Base-by-base conservation (phyloP, 208 protist species). In the Trypanosoma vivax region DNA sequence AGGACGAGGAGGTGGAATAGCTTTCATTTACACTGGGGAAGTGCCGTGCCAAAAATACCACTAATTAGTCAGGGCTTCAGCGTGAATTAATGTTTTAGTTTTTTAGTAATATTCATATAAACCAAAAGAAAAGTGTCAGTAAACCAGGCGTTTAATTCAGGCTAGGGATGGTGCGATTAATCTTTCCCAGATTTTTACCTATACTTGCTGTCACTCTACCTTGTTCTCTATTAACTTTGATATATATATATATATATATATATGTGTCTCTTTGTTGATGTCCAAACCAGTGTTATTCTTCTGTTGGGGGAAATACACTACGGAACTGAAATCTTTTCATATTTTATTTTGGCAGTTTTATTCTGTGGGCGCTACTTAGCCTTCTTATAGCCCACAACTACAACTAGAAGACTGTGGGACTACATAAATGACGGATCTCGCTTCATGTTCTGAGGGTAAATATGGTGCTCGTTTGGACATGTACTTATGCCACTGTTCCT, bases 401-500 rank as follows among this genome's bases (percentile, higher is more conserved):
- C 40, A 39, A 14, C 2, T 16, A 29, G 1, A 41, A 56, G 13
- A 18, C n/a, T n/a, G n/a, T n/a, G 30, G 9, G 3, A n/a, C 30
- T 19, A 18, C 18, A 34, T 42, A 13, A 13, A 60, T 54, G 38
- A 27, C 34, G 16, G 34, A 34, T 27, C 2, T 2, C 5, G 38
- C 50, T 41, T 63, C 63, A 30, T 33, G 39, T n/a, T 48, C 60
- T 40, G 72, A 88, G 33, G 47, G 66, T 4, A 94, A 81, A 45
- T 94, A 89, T 64, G 86, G 86, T 11, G 64, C 71, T 9, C 67
- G 71, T 29, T 53, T 95, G 40, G 48, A 43, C 43, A 58, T 94
- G 64, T 83, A 50, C 35, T 50, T 95, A 14, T 92, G 78, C 66
- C 73, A 79, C 60, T 75, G 67, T 23, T 91, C 75, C 45, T 91